phyloP scores from a whole-genome alignment of 345 rosid species.

The Rubroshorea leprosula region DNA sequence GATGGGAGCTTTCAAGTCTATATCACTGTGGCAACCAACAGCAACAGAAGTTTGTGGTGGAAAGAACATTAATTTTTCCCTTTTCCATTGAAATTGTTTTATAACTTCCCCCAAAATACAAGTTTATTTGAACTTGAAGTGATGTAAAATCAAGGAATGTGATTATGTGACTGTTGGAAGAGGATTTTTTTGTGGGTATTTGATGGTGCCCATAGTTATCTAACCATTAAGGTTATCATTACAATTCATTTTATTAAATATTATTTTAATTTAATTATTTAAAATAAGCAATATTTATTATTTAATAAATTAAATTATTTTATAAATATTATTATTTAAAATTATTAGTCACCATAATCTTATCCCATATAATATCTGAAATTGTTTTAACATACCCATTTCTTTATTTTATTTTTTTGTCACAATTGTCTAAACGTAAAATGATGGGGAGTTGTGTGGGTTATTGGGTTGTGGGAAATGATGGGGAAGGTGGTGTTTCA shows the following conservation, averaged over 20 bases:
- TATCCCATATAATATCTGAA: too few species aligned
- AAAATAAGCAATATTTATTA: too few species aligned
- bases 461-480: conserved; percentile 34
- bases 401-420: too few species aligned
- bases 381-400: too few species aligned
- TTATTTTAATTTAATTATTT: too few species aligned
- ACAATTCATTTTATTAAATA: too few species aligned
- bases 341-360: too few species aligned
- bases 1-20: conserved; percentile 81
- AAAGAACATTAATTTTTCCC: conserved; percentile 14
- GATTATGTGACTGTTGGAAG: conserved; percentile 6
- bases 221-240: too few species aligned
- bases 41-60: conserved; percentile 28
- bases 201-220: too few species aligned
- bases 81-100: neutral
- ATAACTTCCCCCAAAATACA: neutral
- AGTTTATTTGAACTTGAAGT: conserved; percentile 6
- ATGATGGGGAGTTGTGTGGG: conserved; percentile 38
- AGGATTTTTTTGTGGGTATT: too few species aligned
- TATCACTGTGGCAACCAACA: conserved; percentile 65
- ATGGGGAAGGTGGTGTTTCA: conserved; percentile 24
- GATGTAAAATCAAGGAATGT: conserved; percentile 26
- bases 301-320: neutral
- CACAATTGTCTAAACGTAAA: conserved; percentile 31
- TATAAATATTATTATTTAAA: too few species aligned